A percentile compares a stretch with the other conserved stretches of the same genome.
These are phyloP conservation scores for Calonectria hawksworthii DNA, from an alignment of 2,329 filamentous ascomycete species.

Conservation along the genomic window DNA sequence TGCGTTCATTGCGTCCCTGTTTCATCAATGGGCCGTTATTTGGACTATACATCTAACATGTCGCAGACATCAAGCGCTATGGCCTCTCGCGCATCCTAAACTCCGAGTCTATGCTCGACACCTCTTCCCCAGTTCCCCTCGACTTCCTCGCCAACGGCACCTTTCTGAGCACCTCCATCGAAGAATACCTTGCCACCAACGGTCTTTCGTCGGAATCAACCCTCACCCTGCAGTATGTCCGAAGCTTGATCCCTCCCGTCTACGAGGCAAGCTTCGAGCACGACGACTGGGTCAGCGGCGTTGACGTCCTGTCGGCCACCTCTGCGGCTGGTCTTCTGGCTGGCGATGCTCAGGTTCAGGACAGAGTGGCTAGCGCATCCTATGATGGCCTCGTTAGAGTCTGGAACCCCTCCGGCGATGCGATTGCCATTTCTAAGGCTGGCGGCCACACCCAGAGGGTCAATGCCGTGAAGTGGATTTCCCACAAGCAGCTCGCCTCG, in stretches of 20 bases:
- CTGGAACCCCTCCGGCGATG: slow-evolving; percentile 90
- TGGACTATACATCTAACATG: not conserved
- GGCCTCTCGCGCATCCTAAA: slow-evolving; percentile 79
- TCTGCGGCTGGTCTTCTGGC: slow-evolving; percentile 70
- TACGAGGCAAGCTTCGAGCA: slow-evolving; percentile 96
- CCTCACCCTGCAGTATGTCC: slow-evolving; percentile 91
- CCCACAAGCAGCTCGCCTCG: slow-evolving; percentile 83
- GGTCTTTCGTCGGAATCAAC: slow-evolving; percentile 92
- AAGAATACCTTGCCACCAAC: slow-evolving; percentile 88
- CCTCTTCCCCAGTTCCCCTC: slow-evolving; percentile 78
- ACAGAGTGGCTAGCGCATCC: slow-evolving; percentile 87
- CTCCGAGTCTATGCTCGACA: slow-evolving; percentile 79
- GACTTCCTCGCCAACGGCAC: slow-evolving; percentile 97
- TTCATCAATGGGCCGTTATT: not conserved
- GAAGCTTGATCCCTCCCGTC: slow-evolving; percentile 88
- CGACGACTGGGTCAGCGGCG: slow-evolving; percentile 94
- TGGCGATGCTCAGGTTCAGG: slow-evolving; percentile 45
- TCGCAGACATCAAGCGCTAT: slow-evolving; percentile 76
- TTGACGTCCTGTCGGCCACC: slow-evolving; percentile 82
- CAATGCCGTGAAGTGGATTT: slow-evolving; percentile 88
- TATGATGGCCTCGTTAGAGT: slow-evolving; percentile 92
- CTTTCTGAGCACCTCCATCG: slow-evolving; percentile 89
- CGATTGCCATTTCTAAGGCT: slow-evolving; percentile 81
- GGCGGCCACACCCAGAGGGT: slow-evolving; percentile 83
- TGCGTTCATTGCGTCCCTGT: slow-evolving; percentile 44